A percentile compares a stretch with the other conserved stretches of the same genome.
phyloP scores from a whole-genome alignment of 257 asterid genomes.

The Ehretia macrophylla region DNA sequence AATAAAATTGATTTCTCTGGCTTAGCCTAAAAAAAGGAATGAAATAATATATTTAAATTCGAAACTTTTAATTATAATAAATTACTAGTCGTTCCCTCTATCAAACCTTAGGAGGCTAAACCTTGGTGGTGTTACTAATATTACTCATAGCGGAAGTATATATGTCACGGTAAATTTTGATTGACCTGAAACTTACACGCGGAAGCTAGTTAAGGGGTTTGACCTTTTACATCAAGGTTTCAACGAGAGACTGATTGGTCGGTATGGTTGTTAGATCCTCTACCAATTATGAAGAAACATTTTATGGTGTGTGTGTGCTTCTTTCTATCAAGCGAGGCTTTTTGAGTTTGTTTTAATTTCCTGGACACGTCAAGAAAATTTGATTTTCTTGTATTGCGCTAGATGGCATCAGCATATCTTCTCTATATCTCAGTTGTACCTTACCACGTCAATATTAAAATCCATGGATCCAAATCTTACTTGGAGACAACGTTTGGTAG shows the following conservation, averaged over 20 bases:
- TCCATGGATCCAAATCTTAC: background rate
- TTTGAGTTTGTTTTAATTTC: conserved; percentile 3
- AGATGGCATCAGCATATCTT: conserved; percentile 7
- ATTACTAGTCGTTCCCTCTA: too few relatives aligned
- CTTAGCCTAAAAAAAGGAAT: too few relatives aligned
- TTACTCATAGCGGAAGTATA: too few relatives aligned
- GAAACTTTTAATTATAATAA: too few relatives aligned
- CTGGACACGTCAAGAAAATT: conserved; percentile 1
- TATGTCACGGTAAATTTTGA: conserved; percentile 8
- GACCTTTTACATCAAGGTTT: conserved; percentile 43
- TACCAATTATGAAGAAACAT: conserved; percentile 52
- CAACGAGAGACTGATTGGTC: conserved; percentile 32
- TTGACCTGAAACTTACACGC: conserved; percentile 23
- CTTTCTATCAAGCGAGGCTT: background rate
- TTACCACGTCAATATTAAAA: background rate
- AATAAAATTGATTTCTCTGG: too few relatives aligned
- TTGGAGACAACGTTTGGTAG: conserved; percentile 10
- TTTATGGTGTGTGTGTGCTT: conserved; percentile 36
- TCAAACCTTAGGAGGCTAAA: too few relatives aligned
- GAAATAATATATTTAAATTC: too few relatives aligned
- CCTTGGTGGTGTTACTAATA: too few relatives aligned
- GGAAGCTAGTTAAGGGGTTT: conserved; percentile 36
- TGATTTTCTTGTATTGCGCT: conserved; percentile 1
- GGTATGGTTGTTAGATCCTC: conserved; percentile 70
- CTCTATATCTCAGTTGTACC: background rate